A percentile compares a stretch with the other conserved stretches of the same genome.
These are phyloP conservation scores for Polytrichum commune DNA, from an alignment of 225 moss, liverwort and hornwort genomes.

Conservation along the genomic window DNA sequence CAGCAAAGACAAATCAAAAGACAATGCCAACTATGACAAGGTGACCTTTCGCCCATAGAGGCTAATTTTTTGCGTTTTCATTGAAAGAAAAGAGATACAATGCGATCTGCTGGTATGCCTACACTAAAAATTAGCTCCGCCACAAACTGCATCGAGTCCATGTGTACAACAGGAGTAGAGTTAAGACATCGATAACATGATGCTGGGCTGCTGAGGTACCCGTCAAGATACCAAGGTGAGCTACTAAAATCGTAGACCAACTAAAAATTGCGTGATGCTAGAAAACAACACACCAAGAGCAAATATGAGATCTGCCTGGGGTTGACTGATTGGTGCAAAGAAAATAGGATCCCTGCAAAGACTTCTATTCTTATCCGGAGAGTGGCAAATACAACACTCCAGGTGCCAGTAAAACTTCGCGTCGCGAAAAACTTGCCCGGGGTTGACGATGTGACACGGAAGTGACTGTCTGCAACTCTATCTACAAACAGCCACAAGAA, in stretches of 20 bases:
- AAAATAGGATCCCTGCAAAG: constrained; percentile 5
- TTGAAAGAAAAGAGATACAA: not conserved
- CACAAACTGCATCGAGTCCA: constrained; percentile 15
- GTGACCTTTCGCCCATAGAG: constrained; percentile 2
- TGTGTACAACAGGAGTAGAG: constrained; percentile 9
- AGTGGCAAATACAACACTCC: constrained; percentile 43
- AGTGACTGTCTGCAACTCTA: not conserved
- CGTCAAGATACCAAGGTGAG: constrained; percentile 42
- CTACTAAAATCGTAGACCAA: constrained; percentile 18
- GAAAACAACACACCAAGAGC: constrained; percentile 10
- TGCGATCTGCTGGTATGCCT: not conserved
- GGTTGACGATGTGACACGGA: constrained; percentile 25
- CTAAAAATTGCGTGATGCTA: constrained; percentile 12
- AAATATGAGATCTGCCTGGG: constrained; percentile 9
- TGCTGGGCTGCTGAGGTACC: constrained; percentile 58
- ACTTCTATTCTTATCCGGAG: constrained; percentile 19
- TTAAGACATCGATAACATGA: constrained; percentile 17
- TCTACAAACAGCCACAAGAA: constrained; percentile 1
- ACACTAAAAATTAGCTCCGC: constrained; percentile 7
- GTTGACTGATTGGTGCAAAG: constrained; percentile 7
- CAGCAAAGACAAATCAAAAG: no score
- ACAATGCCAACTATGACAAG: no score
- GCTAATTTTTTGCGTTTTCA: constrained; percentile 1
- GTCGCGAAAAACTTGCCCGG: constrained; percentile 31
- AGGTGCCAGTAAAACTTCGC: constrained; percentile 21